Base-by-base conservation (phyloP, 2,329 filamentous ascomycete genomes). In the Xylaria hypoxylon region DNA sequence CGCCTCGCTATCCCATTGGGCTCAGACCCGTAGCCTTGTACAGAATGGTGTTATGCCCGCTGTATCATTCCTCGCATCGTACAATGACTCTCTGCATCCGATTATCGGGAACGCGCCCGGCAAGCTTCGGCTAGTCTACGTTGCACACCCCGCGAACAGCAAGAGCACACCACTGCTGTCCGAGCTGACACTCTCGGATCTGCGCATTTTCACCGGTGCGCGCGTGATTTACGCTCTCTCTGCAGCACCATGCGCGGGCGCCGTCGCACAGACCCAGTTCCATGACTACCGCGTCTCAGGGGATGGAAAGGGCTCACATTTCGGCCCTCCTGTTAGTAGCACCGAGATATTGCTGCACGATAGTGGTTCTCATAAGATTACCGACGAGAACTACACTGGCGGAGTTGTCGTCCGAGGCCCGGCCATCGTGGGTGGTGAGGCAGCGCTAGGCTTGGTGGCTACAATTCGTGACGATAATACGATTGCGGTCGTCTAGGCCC, bases 201-300 rank as follows among this genome's bases (percentile, higher is more conserved):
- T 98, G 64, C 89, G 94, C 51, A 86, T 96, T 59, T 92, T 94
- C 78, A 92, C 92, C 1, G 88, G 91, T 31, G 90, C 93, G 1
- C 88, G 93, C 58, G 84, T 97, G 63, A 85, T 96, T 57, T 97
- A 98, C 78, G 94, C 94, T 2, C 84, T 99, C 61, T 92, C 93
- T 19, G 89, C 92, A 0, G 84, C 93, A 26, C 87, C 88, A 67
- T 92, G 98, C n/a, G 95, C 94, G 2, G 96, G 96, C 42, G 91
- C 94, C 0, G 87, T 97, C n/a, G 84, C 91, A 1, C 95, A 98
- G 80, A 97, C 92, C 7, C 90, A 92, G 68, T 85, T 94, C 44
- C 96, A 92, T 76, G 95, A 98, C 77, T 98, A 98, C 78, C 85
- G 95, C 71, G 84, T 85, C 68, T 81, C 79, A 42, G 79, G 76